A percentile compares a stretch with the other conserved stretches of the same genome.
These are phyloP conservation scores for Linaria vulgaris DNA, from an alignment of 257 asterid species.

Conservation along the genomic window DNA sequence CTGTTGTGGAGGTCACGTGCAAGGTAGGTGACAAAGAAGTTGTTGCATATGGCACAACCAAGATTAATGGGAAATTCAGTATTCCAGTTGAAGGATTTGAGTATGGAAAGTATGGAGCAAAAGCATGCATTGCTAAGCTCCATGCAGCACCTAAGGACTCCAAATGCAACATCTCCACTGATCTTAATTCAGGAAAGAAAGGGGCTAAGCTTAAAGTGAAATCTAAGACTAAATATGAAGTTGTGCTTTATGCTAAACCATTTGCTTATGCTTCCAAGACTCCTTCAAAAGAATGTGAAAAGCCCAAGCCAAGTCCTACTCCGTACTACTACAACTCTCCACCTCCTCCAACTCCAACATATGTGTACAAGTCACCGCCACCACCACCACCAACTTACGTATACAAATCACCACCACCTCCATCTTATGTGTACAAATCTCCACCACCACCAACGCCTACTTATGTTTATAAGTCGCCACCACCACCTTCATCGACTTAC, in stretches of 20 bases:
- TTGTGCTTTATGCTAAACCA: slow-evolving; percentile 33
- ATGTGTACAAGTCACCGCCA: slow-evolving; percentile 14
- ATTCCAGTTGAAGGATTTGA: slow-evolving; percentile 31
- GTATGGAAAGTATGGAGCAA: slow-evolving; percentile 34
- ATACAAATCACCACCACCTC: slow-evolving; percentile 13
- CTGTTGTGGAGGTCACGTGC: slow-evolving; percentile 33
- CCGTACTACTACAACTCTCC: slow-evolving; percentile 24
- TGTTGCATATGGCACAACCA: slow-evolving; percentile 28
- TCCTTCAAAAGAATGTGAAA: slow-evolving; percentile 10
- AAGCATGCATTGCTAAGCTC: slow-evolving; percentile 35
- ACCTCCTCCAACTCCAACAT: slow-evolving; percentile 26
- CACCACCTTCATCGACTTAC: slow-evolving; percentile 3
- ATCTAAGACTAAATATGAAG: slow-evolving; percentile 31
- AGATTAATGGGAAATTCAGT: slow-evolving; percentile 36
- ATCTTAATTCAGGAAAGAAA: slow-evolving; percentile 29
- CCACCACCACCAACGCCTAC: slow-evolving; percentile 7
- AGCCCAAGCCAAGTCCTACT: slow-evolving; percentile 22
- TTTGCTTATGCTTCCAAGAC: slow-evolving; percentile 32
- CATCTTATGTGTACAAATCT: not conserved
- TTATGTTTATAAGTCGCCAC: slow-evolving; percentile 12
- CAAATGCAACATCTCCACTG: slow-evolving; percentile 31
- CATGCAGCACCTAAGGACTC: slow-evolving; percentile 35
- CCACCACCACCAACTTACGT: slow-evolving; percentile 7
- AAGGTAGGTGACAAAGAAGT: slow-evolving; percentile 30
- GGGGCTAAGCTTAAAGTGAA: slow-evolving; percentile 37